A percentile compares a stretch with the other conserved stretches of the same genome.
Evolutionary conservation across 1,284 basidiomycete species (phyloP).

Genomic region (Coniophora puteana): DNA sequence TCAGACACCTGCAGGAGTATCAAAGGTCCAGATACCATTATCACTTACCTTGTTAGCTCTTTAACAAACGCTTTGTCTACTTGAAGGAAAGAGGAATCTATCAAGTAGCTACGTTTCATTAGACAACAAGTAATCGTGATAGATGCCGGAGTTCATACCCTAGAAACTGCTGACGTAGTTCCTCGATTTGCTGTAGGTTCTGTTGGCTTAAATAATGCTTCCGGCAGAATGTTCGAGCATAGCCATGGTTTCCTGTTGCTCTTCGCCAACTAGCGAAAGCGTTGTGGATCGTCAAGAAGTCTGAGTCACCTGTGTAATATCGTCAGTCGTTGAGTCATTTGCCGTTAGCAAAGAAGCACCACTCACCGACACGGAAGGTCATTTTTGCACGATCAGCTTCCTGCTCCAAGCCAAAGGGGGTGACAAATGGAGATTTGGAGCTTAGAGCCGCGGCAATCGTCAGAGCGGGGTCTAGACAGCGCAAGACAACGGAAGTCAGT

Average conservation of each 20-base stretch:
- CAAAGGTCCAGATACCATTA: background rate
- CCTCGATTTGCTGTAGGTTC: conserved; percentile 96
- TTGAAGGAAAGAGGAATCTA: conserved; percentile 85
- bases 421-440: conserved; percentile 90
- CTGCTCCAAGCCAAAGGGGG: conserved; percentile 85
- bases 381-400: conserved; percentile 86
- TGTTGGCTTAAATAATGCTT: conserved; percentile 85
- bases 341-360: background rate
- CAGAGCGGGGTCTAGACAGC: conserved; percentile 91
- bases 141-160: conserved; percentile 40
- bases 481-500: conserved; percentile 82
- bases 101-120: conserved; percentile 56
- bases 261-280: conserved; percentile 88
- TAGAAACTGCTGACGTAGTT: conserved; percentile 92
- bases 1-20: too few relatives aligned
- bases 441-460: conserved; percentile 94
- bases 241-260: conserved; percentile 62
- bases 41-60: conserved; percentile 68
- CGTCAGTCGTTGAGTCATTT: background rate
- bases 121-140: conserved; percentile 1
- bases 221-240: conserved; percentile 77
- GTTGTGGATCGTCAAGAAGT: conserved; percentile 93
- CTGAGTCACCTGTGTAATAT: conserved; percentile 76
- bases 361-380: conserved; percentile 74
- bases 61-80: conserved; percentile 64